A percentile compares a stretch with the other conserved stretches of the same genome.
Evolutionary conservation across 2,329 filamentous ascomycete genomes (phyloP).

Genomic region (Diaporthe sp.): DNA sequence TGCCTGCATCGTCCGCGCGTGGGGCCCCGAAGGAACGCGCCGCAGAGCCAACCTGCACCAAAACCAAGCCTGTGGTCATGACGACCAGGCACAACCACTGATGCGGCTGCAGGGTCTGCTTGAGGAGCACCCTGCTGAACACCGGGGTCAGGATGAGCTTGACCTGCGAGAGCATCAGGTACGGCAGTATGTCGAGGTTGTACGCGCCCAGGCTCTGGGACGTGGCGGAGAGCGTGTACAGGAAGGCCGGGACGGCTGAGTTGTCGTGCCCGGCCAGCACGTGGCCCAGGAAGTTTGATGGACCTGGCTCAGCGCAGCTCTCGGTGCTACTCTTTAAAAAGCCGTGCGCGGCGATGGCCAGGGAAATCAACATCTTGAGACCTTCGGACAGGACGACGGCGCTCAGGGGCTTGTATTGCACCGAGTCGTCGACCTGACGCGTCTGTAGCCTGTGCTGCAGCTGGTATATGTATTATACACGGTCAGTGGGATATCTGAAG

Average conservation of each 20-base stretch:
- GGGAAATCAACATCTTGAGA: not conserved
- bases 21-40: not conserved
- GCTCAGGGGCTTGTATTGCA: not conserved
- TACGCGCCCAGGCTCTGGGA: not conserved
- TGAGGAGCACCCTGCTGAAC: not conserved
- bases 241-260: not conserved
- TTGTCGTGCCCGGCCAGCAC: not conserved
- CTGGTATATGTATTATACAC: not conserved
- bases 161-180: constrained; percentile 10
- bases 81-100: constrained; percentile 6
- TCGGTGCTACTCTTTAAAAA: not conserved
- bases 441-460: constrained; percentile 8
- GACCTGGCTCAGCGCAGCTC: not conserved
- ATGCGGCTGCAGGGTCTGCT: not conserved
- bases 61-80: not conserved
- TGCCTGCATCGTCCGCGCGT: not conserved
- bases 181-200: constrained; percentile 1
- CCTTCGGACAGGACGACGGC: not conserved
- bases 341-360: not conserved
- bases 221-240: not conserved
- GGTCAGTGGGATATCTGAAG: not conserved
- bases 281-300: not conserved
- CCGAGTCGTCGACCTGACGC: not conserved
- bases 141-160: constrained; percentile 5
- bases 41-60: not conserved